phyloP scores from a whole-genome alignment of 2,329 filamentous ascomycete species.

The Microsporum canis region DNA sequence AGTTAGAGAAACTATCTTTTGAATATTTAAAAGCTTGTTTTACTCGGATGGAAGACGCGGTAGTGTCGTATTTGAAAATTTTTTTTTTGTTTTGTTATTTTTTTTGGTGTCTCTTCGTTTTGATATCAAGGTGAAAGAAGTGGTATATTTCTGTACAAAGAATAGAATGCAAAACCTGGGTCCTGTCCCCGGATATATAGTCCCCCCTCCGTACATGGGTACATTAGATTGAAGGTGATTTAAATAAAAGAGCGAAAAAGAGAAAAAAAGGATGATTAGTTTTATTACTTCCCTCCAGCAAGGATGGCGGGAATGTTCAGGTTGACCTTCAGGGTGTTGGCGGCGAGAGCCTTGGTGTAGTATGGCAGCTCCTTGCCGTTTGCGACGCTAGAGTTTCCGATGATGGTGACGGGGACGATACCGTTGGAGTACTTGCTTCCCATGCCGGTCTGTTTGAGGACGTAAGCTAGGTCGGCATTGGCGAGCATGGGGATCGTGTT shows the following conservation, averaged over 20 bases:
- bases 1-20: too few relatives aligned
- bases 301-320: slow-evolving; percentile 34
- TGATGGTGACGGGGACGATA: slow-evolving; percentile 41
- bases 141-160: not conserved
- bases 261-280: not conserved
- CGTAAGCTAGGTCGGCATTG: slow-evolving; percentile 35
- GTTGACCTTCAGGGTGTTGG: slow-evolving; percentile 36
- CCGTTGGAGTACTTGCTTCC: slow-evolving; percentile 34
- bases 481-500: slow-evolving; percentile 43
- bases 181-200: not conserved
- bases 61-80: too few relatives aligned
- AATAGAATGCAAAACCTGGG: not conserved
- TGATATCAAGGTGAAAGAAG: not conserved
- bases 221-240: not conserved
- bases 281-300: not conserved
- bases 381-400: slow-evolving; percentile 39
- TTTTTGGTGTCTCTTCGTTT: not conserved
- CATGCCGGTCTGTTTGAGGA: slow-evolving; percentile 23
- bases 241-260: not conserved
- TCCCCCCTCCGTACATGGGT: not conserved
- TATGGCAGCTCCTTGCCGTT: slow-evolving; percentile 43
- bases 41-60: too few relatives aligned
- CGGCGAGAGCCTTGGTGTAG: slow-evolving; percentile 41
- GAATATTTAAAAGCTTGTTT: too few relatives aligned
- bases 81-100: not conserved